Base-by-base conservation (phyloP, 495 filamentous ascomycete species). In the Hypoxylon perforatum region DNA sequence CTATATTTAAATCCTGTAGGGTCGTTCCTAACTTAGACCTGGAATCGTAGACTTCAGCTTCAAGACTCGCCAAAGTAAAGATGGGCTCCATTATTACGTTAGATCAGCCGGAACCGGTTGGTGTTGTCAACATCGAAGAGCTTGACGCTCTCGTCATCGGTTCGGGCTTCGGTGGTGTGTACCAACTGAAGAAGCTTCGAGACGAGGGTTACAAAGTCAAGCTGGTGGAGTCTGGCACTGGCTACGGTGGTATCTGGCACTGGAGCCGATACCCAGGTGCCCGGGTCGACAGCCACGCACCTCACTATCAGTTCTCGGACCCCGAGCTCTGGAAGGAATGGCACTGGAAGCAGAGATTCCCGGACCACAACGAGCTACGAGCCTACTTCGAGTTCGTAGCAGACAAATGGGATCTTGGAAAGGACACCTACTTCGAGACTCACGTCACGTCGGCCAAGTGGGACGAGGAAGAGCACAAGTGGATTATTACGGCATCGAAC, bases 361-460 rank as follows among this genome's bases (percentile, higher is more conserved):
- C 86, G 0, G 72, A 69, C 19, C 80, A 79, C 44, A 48, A 74
- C 4, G 84, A 90, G 50, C 67, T 89, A 1, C 75, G 76, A 5
- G 66, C 53, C 1, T 90, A 90, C 72, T 88, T 88, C 60, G 73
- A 80, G 15, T 84, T 87, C 63, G 78, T 85, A 10, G 85, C 84
- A 9, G 76, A 83, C 18, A 73, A 77, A 3, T 61, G 84, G 14
- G 69, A 81, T 17, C 62, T 89, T 28, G 80, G 72, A 19, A 86
- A 84, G 39, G 84, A 89, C 54, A 75, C 67, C 39, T 72, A 75
- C 7, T 88, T 88, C 71, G 65, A 83, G 5, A 82, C 74, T 0
- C 73, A 76, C 4, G 82, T 89, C 11, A 65, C 71, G 14, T 77
- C 67, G 11, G 85, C 83, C 0, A 63, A 76, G 2, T 89, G 83